A percentile compares a stretch with the other conserved stretches of the same genome.
These are phyloP conservation scores for Phytophthora constricta DNA, from an alignment of 352 stramenopile genomes.

Conservation along the genomic window DNA sequence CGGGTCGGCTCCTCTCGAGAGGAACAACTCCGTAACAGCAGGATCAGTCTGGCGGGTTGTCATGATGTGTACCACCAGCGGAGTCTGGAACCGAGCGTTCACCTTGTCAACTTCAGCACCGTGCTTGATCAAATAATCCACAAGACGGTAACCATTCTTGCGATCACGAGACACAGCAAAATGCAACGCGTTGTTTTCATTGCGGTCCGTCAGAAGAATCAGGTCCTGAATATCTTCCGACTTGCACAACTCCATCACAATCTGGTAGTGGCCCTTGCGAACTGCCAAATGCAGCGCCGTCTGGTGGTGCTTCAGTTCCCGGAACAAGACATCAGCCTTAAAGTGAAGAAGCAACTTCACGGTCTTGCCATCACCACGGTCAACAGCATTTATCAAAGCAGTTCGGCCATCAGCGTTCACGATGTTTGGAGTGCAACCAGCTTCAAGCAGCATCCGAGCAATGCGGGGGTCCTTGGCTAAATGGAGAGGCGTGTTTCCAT, in stretches of 20 bases:
- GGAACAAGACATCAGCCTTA: slow-evolving; percentile 87
- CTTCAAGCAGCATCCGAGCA: slow-evolving; percentile 81
- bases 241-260: slow-evolving; percentile 89
- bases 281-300: slow-evolving; percentile 84
- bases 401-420: slow-evolving; percentile 83
- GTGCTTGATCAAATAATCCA: slow-evolving; percentile 88
- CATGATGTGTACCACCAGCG: slow-evolving; percentile 86
- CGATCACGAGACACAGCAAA: slow-evolving; percentile 84
- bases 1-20: slow-evolving; percentile 64
- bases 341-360: slow-evolving; percentile 84
- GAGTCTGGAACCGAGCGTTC: slow-evolving; percentile 82
- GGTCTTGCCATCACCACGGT: slow-evolving; percentile 73
- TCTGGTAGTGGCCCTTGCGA: slow-evolving; percentile 85
- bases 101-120: slow-evolving; percentile 84
- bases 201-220: slow-evolving; percentile 78
- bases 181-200: slow-evolving; percentile 87
- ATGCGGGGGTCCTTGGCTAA: slow-evolving; percentile 82
- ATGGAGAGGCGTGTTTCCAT: slow-evolving; percentile 87
- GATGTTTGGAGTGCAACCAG: slow-evolving; percentile 85
- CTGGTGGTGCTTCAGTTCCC: slow-evolving; percentile 87
- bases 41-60: slow-evolving; percentile 86
- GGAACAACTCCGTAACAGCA: slow-evolving; percentile 78
- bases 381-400: slow-evolving; percentile 80
- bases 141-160: slow-evolving; percentile 81
- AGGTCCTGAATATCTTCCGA: slow-evolving; percentile 65